These are phyloP conservation scores for Fusarium mundagurra DNA, from an alignment of 2,329 filamentous ascomycete genomes.

Conservation along the genomic window DNA sequence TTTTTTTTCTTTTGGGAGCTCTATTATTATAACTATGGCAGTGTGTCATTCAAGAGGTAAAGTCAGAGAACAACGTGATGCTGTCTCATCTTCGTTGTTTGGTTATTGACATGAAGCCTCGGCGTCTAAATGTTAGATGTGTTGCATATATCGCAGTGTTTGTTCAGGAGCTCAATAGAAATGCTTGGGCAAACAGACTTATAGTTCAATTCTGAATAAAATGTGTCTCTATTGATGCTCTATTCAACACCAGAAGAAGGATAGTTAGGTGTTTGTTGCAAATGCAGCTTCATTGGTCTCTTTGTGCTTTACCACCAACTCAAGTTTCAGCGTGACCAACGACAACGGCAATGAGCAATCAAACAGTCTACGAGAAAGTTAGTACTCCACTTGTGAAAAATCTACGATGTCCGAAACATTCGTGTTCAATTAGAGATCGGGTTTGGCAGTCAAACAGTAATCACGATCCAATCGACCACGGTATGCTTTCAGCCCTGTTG, in stretches of 20 bases:
- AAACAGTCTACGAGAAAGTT: background rate
- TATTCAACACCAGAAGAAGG: conserved; percentile 13
- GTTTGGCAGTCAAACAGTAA: background rate
- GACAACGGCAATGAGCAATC: background rate
- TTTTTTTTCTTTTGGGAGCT: background rate
- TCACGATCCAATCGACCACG: background rate
- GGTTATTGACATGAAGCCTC: background rate
- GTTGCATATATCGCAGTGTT: background rate
- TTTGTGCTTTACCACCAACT: background rate
- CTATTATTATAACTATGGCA: background rate
- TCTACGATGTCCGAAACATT: background rate
- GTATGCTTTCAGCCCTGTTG: background rate
- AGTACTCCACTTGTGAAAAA: background rate
- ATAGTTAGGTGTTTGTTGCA: background rate
- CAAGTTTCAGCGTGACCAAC: background rate
- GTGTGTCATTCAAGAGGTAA: background rate
- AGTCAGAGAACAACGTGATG: background rate
- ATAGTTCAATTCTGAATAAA: background rate
- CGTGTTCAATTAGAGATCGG: background rate
- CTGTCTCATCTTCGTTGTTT: background rate
- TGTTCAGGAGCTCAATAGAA: background rate
- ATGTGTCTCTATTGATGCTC: background rate
- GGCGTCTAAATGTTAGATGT: background rate
- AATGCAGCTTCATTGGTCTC: background rate
- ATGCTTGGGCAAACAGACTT: background rate